These are phyloP conservation scores for Tylopilus cervinicoccineus DNA, from an alignment of 768 basidiomycete species.

Conservation along the genomic window DNA sequence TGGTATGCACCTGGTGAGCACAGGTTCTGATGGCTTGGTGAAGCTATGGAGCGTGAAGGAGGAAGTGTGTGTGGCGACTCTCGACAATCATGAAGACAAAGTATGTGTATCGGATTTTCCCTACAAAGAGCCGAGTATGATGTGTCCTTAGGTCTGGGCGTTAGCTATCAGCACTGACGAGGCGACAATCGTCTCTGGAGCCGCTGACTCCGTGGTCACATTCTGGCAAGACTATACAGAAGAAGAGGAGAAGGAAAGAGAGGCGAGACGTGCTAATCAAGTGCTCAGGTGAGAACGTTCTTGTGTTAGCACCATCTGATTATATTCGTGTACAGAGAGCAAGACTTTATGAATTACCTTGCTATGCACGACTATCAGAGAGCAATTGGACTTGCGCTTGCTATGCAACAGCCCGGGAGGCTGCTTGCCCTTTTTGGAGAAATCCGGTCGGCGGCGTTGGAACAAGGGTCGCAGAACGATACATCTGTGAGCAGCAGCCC, in stretches of 20 bases:
- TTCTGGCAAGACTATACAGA: conserved; percentile 97
- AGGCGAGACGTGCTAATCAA: conserved; percentile 62
- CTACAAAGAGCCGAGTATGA: background rate
- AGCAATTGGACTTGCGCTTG: conserved; percentile 88
- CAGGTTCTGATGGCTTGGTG: conserved; percentile 91
- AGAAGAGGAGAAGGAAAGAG: conserved; percentile 72
- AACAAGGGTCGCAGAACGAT: conserved; percentile 2
- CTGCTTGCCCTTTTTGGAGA: conserved; percentile 75
- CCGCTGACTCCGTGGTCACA: conserved; percentile 93
- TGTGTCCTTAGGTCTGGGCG: conserved; percentile 83
- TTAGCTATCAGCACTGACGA: conserved; percentile 81
- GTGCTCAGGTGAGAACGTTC: conserved; percentile 68
- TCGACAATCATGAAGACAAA: conserved; percentile 99
- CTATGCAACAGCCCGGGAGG: conserved; percentile 91
- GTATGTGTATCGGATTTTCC: conserved; percentile 39
- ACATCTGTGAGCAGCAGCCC: conserved; percentile 61
- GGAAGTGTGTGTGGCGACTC: conserved; percentile 81
- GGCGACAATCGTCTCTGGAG: conserved; percentile 83
- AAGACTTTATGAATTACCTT: conserved; percentile 92
- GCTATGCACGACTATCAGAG: conserved; percentile 83
- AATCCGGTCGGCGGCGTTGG: conserved; percentile 38
- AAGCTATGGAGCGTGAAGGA: conserved; percentile 92
- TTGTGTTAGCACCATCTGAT: background rate
- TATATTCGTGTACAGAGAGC: conserved; percentile 64
- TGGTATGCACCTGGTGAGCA: conserved; percentile 83